These are phyloP conservation scores for Passiflora organensis DNA, from an alignment of 345 rosid genomes.

Conservation along the genomic window DNA sequence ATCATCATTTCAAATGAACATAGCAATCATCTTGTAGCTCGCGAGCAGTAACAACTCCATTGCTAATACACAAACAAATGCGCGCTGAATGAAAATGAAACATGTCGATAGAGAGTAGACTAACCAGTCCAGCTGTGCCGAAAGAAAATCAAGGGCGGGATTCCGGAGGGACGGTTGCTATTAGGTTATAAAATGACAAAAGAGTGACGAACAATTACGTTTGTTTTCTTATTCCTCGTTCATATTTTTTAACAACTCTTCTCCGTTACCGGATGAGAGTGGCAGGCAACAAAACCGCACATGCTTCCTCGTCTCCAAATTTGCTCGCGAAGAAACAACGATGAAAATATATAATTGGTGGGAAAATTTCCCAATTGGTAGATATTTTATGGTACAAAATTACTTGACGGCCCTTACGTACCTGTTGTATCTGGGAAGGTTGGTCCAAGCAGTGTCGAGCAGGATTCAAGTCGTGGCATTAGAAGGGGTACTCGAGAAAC, in stretches of 20 bases:
- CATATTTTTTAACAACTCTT: not conserved
- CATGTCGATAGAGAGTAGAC: slow-evolving; percentile 6
- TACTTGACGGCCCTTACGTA: not conserved
- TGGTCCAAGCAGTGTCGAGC: no score
- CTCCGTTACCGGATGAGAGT: no score
- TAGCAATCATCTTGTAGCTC: no score
- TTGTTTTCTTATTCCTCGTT: slow-evolving; percentile 2
- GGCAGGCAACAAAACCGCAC: no score
- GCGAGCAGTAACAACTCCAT: no score
- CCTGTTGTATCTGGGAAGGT: no score
- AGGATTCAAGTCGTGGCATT: no score
- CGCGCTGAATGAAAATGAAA: no score
- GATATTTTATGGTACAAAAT: not conserved
- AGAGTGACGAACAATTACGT: slow-evolving; percentile 7
- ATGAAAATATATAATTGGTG: not conserved
- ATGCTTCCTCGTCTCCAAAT: no score
- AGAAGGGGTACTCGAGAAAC: no score
- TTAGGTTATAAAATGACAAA: slow-evolving; percentile 22
- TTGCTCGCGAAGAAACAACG: slow-evolving; percentile 1
- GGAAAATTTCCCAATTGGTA: not conserved
- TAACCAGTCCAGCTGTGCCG: slow-evolving; percentile 32
- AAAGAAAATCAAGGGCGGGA: slow-evolving; percentile 22
- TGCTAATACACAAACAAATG: no score
- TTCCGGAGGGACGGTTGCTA: slow-evolving; percentile 4
- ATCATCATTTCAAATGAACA: no score